These are phyloP conservation scores for Cladorrhinum sp. DNA, from an alignment of 2,329 filamentous ascomycete genomes.

Conservation along the genomic window DNA sequence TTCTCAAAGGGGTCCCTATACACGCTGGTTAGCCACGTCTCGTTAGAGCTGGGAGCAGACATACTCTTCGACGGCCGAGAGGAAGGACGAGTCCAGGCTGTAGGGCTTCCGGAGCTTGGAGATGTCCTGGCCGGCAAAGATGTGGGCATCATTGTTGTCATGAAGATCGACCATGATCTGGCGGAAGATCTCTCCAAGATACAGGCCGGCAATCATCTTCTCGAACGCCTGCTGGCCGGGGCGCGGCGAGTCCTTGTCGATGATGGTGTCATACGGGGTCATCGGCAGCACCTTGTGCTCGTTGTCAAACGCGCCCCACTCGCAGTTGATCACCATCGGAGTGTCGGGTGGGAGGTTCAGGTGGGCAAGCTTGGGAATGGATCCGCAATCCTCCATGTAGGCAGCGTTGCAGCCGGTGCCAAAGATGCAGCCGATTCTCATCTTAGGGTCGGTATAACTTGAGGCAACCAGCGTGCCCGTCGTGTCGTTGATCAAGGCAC, in stretches of 20 bases:
- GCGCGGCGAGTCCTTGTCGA: slow-evolving; percentile 87
- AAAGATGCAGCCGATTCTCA: slow-evolving; percentile 97
- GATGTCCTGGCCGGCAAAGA: slow-evolving; percentile 84
- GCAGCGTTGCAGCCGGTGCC: slow-evolving; percentile 97
- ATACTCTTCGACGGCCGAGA: slow-evolving; percentile 87
- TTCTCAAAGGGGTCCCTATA: slow-evolving; percentile 88
- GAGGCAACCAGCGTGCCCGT: slow-evolving; percentile 96
- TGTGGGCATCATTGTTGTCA: slow-evolving; percentile 67
- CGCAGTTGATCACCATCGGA: slow-evolving; percentile 95
- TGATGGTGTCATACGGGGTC: slow-evolving; percentile 79
- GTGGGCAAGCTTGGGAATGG: slow-evolving; percentile 89
- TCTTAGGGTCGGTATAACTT: slow-evolving; percentile 88
- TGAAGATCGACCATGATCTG: slow-evolving; percentile 81
- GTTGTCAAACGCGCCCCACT: slow-evolving; percentile 96
- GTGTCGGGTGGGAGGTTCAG: slow-evolving; percentile 81
- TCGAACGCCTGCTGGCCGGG: slow-evolving; percentile 95
- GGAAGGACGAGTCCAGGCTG: slow-evolving; percentile 86
- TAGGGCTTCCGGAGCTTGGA: slow-evolving; percentile 80
- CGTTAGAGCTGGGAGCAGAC: slow-evolving; percentile 19
- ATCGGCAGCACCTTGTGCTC: slow-evolving; percentile 82
- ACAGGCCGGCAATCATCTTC: slow-evolving; percentile 96
- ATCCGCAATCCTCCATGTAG: slow-evolving; percentile 92
- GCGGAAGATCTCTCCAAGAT: slow-evolving; percentile 92
- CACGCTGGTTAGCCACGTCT: slow-evolving; percentile 17
- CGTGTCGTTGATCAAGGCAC: slow-evolving; percentile 94